Percentiles rank a stretch among this genome's conserved stretches.
phyloP scores from a whole-genome alignment of 257 asterid genomes.

The Solanum etuberosum region DNA sequence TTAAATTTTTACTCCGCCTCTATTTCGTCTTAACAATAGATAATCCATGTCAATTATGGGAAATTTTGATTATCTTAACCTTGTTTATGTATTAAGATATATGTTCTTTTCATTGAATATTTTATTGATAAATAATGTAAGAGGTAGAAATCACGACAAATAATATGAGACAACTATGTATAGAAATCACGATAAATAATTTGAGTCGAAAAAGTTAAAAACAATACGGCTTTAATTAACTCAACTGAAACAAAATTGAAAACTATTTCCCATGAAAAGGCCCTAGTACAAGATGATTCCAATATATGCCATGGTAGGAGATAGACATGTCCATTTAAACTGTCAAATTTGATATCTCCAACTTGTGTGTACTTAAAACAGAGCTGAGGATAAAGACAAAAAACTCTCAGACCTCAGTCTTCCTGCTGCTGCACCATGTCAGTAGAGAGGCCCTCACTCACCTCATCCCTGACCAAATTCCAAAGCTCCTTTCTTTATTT shows the following conservation, averaged over 20 bases:
- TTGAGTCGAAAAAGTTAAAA: neutral
- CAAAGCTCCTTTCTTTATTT: constrained; percentile 11
- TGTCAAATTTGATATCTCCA: constrained; percentile 4
- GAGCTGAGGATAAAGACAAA: neutral
- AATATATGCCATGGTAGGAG: neutral
- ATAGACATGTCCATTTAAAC: neutral
- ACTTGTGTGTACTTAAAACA: neutral
- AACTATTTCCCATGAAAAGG: neutral
- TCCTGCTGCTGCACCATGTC: neutral
- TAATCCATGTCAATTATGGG: neutral
- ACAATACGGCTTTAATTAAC: neutral
- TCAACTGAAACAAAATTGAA: neutral
- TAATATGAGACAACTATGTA: too few species aligned
- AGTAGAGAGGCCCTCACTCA: neutral
- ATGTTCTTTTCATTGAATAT: neutral
- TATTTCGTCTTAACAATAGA: too few species aligned
- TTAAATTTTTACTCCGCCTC: neutral
- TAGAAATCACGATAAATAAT: too few species aligned
- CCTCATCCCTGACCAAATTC: constrained; percentile 7
- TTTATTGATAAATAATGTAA: too few species aligned
- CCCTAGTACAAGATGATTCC: neutral
- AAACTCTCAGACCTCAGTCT: neutral
- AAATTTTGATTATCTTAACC: neutral
- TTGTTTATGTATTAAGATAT: neutral
- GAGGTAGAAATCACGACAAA: neutral